Percentiles rank a stretch among this genome's conserved stretches.
Evolutionary conservation across 768 basidiomycete genomes (phyloP).

Genomic region (Calocera cornea): DNA sequence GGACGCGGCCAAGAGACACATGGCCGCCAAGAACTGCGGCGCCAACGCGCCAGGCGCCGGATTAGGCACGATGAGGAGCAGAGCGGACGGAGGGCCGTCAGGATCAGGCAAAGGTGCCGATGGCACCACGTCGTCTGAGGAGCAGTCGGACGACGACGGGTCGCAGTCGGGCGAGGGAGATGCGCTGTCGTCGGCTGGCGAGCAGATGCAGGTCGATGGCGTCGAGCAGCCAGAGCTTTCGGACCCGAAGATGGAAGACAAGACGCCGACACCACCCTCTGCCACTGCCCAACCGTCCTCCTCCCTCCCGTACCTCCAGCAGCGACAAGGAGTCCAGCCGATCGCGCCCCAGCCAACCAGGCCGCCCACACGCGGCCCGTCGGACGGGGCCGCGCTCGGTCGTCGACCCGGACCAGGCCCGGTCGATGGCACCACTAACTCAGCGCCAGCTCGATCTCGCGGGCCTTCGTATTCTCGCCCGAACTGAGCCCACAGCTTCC

Average conservation of each 20-base stretch:
- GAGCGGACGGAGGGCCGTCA: background rate
- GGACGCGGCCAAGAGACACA: constrained; percentile 9
- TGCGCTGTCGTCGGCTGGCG: background rate
- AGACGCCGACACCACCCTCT: background rate
- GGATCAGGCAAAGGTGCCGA: background rate
- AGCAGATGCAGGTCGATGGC: background rate
- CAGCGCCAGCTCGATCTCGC: background rate
- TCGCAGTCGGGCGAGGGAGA: background rate
- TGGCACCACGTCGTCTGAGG: background rate
- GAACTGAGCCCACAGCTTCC: too few species aligned
- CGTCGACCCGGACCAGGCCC: background rate
- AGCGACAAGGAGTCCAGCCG: background rate
- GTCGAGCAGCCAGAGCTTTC: background rate
- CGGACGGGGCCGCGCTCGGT: background rate
- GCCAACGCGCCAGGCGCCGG: background rate
- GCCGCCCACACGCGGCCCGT: background rate
- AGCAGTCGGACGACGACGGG: background rate
- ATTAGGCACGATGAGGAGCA: background rate
- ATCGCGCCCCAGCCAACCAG: background rate
- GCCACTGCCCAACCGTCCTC: background rate
- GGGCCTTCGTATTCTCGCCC: background rate
- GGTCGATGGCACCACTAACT: background rate
- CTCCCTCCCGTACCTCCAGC: background rate
- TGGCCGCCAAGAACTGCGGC: constrained; percentile 7
- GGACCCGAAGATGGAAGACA: background rate